These are phyloP conservation scores for Clausena lansium DNA, from an alignment of 345 rosid species.

Conservation along the genomic window DNA sequence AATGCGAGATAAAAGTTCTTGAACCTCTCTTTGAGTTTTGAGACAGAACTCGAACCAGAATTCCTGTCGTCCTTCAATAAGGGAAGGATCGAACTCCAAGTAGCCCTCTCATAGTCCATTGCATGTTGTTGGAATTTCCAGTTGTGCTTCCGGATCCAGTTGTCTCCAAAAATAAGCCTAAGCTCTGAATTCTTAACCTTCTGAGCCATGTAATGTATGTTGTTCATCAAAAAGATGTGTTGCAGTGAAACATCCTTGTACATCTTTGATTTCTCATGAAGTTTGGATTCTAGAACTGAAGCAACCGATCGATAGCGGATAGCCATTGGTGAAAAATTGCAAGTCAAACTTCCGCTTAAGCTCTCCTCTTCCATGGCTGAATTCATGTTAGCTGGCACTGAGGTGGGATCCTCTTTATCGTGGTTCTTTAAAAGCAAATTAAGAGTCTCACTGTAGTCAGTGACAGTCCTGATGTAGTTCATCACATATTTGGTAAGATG, in stretches of 20 bases:
- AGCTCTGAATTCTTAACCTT: slow-evolving; percentile 75
- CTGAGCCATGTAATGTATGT: slow-evolving; percentile 80
- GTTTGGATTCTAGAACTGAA: slow-evolving; percentile 66
- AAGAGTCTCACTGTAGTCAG: slow-evolving; percentile 63
- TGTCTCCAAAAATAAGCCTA: slow-evolving; percentile 58
- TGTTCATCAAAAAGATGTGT: slow-evolving; percentile 85
- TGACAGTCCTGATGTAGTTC: slow-evolving; percentile 68
- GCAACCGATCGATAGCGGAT: slow-evolving; percentile 54
- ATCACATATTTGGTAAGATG: slow-evolving; percentile 77
- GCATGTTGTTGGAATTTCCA: slow-evolving; percentile 82
- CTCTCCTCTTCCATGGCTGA: slow-evolving; percentile 41
- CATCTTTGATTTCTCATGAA: slow-evolving; percentile 58
- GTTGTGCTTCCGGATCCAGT: slow-evolving; percentile 76
- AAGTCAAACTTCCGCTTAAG: slow-evolving; percentile 24
- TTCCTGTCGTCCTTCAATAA: slow-evolving; percentile 64
- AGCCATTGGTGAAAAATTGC: slow-evolving; percentile 37
- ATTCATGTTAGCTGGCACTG: slow-evolving; percentile 36
- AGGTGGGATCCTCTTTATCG: slow-evolving; percentile 29
- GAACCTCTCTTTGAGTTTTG: slow-evolving; percentile 62
- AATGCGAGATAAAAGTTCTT: slow-evolving; percentile 61
- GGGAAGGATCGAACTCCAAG: slow-evolving; percentile 71
- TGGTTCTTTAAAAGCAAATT: slow-evolving; percentile 57
- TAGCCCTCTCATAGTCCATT: slow-evolving; percentile 63
- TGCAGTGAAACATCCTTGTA: slow-evolving; percentile 62
- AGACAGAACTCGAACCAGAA: slow-evolving; percentile 36